A percentile compares a stretch with the other conserved stretches of the same genome.
Evolutionary conservation across 345 rosid species (phyloP).

Genomic region (Corchorus olitorius): DNA sequence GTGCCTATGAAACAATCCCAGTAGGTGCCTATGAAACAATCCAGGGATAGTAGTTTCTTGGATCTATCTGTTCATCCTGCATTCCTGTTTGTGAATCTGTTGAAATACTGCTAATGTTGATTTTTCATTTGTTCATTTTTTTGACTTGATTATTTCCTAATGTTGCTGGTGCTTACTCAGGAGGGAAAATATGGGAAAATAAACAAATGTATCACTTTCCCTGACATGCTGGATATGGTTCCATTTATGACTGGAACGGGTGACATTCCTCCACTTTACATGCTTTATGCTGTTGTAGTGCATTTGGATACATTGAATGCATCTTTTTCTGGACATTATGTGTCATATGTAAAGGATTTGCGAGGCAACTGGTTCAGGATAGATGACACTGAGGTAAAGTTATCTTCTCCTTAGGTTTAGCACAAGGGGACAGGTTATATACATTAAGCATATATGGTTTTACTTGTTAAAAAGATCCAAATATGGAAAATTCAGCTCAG

Average conservation of each 20-base stretch:
- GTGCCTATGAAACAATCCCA: not conserved
- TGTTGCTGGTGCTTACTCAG: conserved; percentile 40
- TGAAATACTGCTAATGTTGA: not conserved
- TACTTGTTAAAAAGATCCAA: not conserved
- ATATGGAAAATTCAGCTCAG: not conserved
- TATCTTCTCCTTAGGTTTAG: not conserved
- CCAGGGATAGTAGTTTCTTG: not conserved
- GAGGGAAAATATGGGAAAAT: conserved; percentile 81
- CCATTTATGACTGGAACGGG: conserved; percentile 75
- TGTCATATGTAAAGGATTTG: conserved; percentile 72
- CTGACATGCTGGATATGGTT: conserved; percentile 81
- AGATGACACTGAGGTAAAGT: conserved; percentile 73
- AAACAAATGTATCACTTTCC: conserved; percentile 75
- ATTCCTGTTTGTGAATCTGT: not conserved
- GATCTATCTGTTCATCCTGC: not conserved
- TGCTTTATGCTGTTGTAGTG: conserved; percentile 79
- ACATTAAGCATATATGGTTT: not conserved
- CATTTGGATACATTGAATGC: conserved; percentile 86
- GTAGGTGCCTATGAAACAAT: not conserved
- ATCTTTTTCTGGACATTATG: conserved; percentile 83
- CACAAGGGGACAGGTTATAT: not conserved
- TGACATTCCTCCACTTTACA: conserved; percentile 75
- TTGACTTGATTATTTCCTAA: conserved; percentile 1
- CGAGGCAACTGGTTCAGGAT: conserved; percentile 78
- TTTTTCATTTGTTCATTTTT: not conserved